These are phyloP conservation scores for Russula olivacea DNA, from an alignment of 768 basidiomycete species.

Conservation along the genomic window DNA sequence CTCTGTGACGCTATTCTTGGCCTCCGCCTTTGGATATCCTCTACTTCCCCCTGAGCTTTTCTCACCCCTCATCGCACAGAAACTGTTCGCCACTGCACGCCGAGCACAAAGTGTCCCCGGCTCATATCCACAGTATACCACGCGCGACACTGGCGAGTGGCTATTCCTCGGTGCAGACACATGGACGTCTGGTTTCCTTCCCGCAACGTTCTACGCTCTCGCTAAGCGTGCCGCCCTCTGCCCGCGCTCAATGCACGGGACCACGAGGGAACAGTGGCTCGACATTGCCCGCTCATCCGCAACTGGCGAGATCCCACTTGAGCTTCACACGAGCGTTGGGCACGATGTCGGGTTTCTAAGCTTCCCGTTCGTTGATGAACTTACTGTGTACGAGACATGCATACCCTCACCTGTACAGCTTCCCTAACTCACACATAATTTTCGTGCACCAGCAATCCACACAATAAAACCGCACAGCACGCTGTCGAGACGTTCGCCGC, in stretches of 20 bases:
- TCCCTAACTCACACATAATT: neutral
- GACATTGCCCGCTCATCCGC: slow-evolving; percentile 30
- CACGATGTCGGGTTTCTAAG: slow-evolving; percentile 72
- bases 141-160: slow-evolving; percentile 46
- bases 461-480: slow-evolving; percentile 48
- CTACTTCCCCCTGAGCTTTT: slow-evolving; percentile 40
- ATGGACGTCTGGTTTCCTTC: slow-evolving; percentile 68
- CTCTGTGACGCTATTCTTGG: too few species aligned
- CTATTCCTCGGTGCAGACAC: slow-evolving; percentile 47
- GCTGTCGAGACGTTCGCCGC: slow-evolving; percentile 54
- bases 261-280: slow-evolving; percentile 51
- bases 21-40: too few species aligned
- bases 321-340: slow-evolving; percentile 43
- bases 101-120: slow-evolving; percentile 36
- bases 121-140: slow-evolving; percentile 57
- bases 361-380: slow-evolving; percentile 60
- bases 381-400: slow-evolving; percentile 43
- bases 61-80: slow-evolving; percentile 52
- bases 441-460: slow-evolving; percentile 42
- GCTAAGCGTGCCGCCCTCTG: slow-evolving; percentile 50
- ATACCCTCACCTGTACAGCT: neutral
- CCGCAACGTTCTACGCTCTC: slow-evolving; percentile 47
- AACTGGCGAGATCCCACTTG: slow-evolving; percentile 46
- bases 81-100: slow-evolving; percentile 47
- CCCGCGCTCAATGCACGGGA: slow-evolving; percentile 32